Conservation (phyloP, 257 asterid genomes). For the Coffea eugenioides region DNA sequence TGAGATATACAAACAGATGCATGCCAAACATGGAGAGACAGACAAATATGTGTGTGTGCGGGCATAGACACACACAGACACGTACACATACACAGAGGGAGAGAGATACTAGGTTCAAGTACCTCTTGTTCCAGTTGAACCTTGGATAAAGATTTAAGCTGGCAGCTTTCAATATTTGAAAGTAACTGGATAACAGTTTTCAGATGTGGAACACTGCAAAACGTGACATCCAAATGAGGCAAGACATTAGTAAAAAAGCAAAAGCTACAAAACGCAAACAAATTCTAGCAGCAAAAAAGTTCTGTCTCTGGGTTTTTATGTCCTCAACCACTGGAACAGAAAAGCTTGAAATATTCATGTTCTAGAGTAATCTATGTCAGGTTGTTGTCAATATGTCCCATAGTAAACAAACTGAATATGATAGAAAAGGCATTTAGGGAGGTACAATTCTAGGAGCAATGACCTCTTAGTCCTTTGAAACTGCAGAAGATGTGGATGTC, state of each 20-base stretch:
- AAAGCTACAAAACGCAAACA: background rate
- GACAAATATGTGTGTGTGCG: too few species aligned
- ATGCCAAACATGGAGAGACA: background rate
- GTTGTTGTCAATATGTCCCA: background rate
- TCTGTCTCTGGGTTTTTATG: background rate
- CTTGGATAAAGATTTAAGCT: constrained; percentile 56
- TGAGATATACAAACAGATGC: background rate
- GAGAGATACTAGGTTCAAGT: constrained; percentile 1
- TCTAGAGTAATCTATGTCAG: background rate
- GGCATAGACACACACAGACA: too few species aligned
- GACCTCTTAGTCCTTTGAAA: background rate
- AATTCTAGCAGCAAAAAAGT: background rate
- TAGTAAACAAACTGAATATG: background rate
- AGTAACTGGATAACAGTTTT: constrained; percentile 74
- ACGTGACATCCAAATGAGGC: constrained; percentile 16
- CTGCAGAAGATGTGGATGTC: background rate
- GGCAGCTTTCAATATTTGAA: constrained; percentile 66
- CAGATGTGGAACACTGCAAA: constrained; percentile 78
- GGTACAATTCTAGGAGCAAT: background rate
- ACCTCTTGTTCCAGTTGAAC: constrained; percentile 48
- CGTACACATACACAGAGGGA: background rate
- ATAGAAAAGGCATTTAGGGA: background rate
- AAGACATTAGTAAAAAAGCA: background rate
- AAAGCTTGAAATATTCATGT: background rate
- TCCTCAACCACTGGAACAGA: background rate